phyloP scores from a whole-genome alignment of 2,329 filamentous ascomycete genomes.

The Teratosphaeria viscida region DNA sequence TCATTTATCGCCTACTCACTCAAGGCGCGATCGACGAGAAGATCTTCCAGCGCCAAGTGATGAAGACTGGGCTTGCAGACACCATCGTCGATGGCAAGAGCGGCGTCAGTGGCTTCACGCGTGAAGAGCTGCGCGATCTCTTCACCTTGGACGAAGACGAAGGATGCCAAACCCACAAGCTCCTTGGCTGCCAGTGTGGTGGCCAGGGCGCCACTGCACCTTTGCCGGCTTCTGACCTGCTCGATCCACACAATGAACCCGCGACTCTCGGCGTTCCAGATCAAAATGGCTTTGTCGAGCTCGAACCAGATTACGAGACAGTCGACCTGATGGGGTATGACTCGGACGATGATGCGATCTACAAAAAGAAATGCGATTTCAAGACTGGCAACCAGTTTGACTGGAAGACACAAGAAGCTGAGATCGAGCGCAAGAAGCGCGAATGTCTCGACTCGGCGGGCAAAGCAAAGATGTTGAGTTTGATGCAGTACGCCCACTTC shows the following conservation, averaged over 20 bases:
- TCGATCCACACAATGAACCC: constrained; percentile 15
- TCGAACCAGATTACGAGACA: constrained; percentile 2
- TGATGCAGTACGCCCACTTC: constrained; percentile 47
- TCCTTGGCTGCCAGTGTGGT: constrained; percentile 53
- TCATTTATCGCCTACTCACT: constrained; percentile 59
- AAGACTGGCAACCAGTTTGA: constrained; percentile 27
- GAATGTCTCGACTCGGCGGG: constrained; percentile 21
- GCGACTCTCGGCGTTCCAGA: constrained; percentile 7
- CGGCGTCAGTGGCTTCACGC: constrained; percentile 50
- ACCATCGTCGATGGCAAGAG: constrained; percentile 60
- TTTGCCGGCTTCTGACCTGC: constrained; percentile 11
- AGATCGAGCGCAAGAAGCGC: constrained; percentile 19
- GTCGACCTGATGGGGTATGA: constrained; percentile 17
- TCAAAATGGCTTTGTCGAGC: constrained; percentile 1
- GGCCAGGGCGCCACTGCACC: constrained; percentile 38
- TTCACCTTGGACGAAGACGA: constrained; percentile 54
- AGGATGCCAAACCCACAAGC: constrained; percentile 56
- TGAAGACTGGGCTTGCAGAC: constrained; percentile 59
- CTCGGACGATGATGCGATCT: constrained; percentile 14
- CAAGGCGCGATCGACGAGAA: constrained; percentile 63
- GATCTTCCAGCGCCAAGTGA: constrained; percentile 63
- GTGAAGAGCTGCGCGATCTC: constrained; percentile 55
- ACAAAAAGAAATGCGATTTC: constrained; percentile 9
- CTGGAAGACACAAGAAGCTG: constrained; percentile 27
- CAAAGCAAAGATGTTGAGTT: constrained; percentile 36